These are phyloP conservation scores for Coemansia nantahalensis DNA, from an alignment of 192 early-diverging fungal species.

Conservation along the genomic window DNA sequence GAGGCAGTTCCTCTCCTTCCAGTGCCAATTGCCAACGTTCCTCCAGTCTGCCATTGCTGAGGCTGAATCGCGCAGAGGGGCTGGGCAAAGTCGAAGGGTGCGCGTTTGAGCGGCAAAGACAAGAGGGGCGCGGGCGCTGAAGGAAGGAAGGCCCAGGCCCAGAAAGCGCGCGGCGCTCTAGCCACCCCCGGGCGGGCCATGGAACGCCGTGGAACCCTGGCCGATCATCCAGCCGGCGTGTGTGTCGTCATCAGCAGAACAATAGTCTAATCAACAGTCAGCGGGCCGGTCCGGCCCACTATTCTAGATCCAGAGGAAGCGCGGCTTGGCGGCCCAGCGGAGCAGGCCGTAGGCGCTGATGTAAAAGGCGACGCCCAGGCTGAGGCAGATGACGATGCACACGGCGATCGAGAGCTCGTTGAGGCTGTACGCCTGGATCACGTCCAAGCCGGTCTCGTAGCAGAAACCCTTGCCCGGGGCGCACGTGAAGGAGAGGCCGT, in stretches of 20 bases:
- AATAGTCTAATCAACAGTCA: no score
- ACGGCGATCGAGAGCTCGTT: conserved; percentile 21
- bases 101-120: background rate
- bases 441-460: conserved; percentile 25
- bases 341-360: conserved; percentile 20
- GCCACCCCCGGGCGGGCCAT: conserved; percentile 26
- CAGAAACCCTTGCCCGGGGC: conserved; percentile 1
- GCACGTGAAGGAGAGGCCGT: conserved; percentile 32
- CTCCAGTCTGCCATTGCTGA: conserved; percentile 66
- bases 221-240: no score
- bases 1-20: conserved; percentile 93
- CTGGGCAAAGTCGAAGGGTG: background rate
- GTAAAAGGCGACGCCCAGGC: conserved; percentile 22
- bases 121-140: no score
- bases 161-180: conserved; percentile 33
- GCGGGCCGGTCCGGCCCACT: no score
- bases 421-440: conserved; percentile 28
- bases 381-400: conserved; percentile 19
- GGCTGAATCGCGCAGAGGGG: background rate
- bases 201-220: no score
- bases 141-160: conserved; percentile 11
- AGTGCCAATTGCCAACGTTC: conserved; percentile 69
- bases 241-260: no score
- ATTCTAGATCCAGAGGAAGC: conserved; percentile 40
- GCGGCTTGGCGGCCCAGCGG: conserved; percentile 41